Conservation (phyloP, 1,139 yeast species). For the Geotrichum reessii region DNA sequence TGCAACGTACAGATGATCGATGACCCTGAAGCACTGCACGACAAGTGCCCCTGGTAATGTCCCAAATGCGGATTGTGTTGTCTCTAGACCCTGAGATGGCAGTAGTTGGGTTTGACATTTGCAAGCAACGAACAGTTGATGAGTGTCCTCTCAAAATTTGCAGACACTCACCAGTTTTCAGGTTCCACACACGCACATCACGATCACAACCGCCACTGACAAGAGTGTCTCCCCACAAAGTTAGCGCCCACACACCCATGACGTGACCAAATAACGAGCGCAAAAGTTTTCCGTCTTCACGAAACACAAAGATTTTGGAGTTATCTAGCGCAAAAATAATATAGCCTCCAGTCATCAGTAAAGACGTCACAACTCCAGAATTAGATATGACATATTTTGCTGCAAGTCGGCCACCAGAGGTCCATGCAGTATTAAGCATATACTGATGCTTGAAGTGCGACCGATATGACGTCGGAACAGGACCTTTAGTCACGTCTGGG, state of each 20-base stretch:
- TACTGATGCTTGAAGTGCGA: slow-evolving; percentile 42
- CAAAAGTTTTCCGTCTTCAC: slow-evolving; percentile 63
- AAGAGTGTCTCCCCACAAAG: slow-evolving; percentile 68
- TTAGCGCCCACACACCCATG: slow-evolving; percentile 97
- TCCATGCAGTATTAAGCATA: slow-evolving; percentile 41
- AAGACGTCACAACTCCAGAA: slow-evolving; percentile 39
- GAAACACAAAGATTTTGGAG: slow-evolving; percentile 41
- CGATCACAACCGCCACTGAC: slow-evolving; percentile 91
- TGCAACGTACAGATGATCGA: slow-evolving; percentile 68
- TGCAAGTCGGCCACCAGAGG: slow-evolving; percentile 39
- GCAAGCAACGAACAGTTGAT: slow-evolving; percentile 88
- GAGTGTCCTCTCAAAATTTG: slow-evolving; percentile 86
- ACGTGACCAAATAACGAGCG: slow-evolving; percentile 79
- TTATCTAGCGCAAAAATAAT: slow-evolving; percentile 42
- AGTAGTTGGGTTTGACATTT: slow-evolving; percentile 65
- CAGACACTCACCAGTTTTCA: slow-evolving; percentile 64
- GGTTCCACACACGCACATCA: slow-evolving; percentile 87
- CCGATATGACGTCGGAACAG: slow-evolving; percentile 37
- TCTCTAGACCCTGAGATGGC: slow-evolving; percentile 89
- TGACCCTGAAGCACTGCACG: slow-evolving; percentile 67
- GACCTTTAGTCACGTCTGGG: slow-evolving; percentile 34
- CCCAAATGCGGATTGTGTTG: slow-evolving; percentile 89
- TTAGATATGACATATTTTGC: slow-evolving; percentile 38
- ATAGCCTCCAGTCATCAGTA: slow-evolving; percentile 37
- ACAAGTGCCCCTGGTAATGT: slow-evolving; percentile 69